Conservation (phyloP, 345 rosid genomes). For the Bretschneidera sinensis region DNA sequence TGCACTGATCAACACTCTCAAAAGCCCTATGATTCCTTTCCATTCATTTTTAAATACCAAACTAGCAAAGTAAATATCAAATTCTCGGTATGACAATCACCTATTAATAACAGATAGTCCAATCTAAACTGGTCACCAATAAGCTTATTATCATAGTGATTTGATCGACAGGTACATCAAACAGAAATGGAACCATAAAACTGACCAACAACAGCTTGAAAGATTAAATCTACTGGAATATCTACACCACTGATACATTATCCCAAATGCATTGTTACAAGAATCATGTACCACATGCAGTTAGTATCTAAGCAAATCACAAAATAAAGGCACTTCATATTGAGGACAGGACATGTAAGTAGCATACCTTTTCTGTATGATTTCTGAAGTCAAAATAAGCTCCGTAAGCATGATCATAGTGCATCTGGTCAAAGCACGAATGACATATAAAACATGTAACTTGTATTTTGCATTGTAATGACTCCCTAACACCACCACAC, state of each 20-base stretch:
- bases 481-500: too few relatives aligned
- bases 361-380: conserved; percentile 79
- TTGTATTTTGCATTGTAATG: too few relatives aligned
- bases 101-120: background rate
- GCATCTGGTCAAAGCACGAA: too few relatives aligned
- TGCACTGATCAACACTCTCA: too few relatives aligned
- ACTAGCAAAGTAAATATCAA: too few relatives aligned
- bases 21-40: too few relatives aligned
- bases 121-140: too few relatives aligned
- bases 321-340: too few relatives aligned
- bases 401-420: conserved; percentile 68
- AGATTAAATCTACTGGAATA: background rate
- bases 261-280: background rate
- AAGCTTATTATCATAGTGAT: background rate
- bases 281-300: background rate
- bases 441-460: conserved; percentile 10
- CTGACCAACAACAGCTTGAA: background rate
- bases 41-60: too few relatives aligned
- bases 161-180: background rate
- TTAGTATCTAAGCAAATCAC: background rate
- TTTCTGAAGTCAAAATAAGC: conserved; percentile 89
- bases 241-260: background rate
- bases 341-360: background rate
- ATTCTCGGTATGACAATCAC: background rate
- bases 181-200: background rate